Evolutionary conservation across 352 stramenopile genomes (phyloP), one percentile per base, ranked within the genome.

Genomic region (Globisporangium viniferum): DNA sequence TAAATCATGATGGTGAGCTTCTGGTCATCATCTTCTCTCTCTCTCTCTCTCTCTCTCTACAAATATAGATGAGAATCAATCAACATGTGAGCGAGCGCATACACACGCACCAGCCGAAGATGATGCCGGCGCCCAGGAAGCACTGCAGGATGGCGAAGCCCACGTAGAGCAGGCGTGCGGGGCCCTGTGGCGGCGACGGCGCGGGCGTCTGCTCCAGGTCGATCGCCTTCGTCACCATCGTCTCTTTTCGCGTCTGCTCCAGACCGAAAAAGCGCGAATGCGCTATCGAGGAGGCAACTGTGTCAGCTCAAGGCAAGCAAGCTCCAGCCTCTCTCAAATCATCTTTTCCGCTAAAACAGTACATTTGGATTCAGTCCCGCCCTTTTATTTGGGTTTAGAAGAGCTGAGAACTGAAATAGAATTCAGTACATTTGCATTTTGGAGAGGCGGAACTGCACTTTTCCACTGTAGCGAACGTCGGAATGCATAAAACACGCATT

Each of bases 91-190:
- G 39, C 31, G 31, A 33, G 31, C 5, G 31, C 39, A 46, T 7
- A n/a, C 8, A 14, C n/a, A 27, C 59, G 31, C 69, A 89, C 81
- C 81, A 90, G 56, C 81, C 81, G 33, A 88, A 88, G 66, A 88
- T 86, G 57, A 90, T 69, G 44, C 81, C 81, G 20, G 81, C 78
- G 46, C 81, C 78, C 15, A 90, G 65, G 63, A 86, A 87, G 62
- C 79, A 90, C 68, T 90, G 79, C 58, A 86, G 77, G 63, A 87
- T 87, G 46, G 81, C 81, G 61, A 90, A 84, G 20, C 44, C 63
- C 22, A 88, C 76, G 44, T 84, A 79, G 53, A 80, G 27, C 51
- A 80, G 81, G 59, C 81, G 79, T 35, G 36, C 22, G 7, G 27
- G 3, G 36, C 67, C 55, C 53, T 54, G 51, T 20, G 61, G 54